Base-by-base conservation (phyloP, 768 basidiomycete species). In the Rhizopogon vinicolor region DNA sequence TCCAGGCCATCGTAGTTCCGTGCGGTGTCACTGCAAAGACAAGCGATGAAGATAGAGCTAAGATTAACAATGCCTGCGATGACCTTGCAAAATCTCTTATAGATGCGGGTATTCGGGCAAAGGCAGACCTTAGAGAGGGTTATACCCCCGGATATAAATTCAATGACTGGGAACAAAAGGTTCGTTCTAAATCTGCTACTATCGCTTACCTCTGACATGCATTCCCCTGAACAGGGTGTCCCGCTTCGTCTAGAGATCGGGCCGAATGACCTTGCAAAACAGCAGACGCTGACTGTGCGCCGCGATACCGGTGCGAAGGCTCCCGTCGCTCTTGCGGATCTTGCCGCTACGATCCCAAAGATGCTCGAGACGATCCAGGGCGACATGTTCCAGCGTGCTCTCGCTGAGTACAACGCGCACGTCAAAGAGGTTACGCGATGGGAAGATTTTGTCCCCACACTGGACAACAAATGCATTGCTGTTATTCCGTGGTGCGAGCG, bases 101-200 rank as follows among this genome's bases (percentile, higher is more conserved):
- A 70, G 84, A 84, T 63, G 78, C 78, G 7, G 93, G 84, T 44
- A 71, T 98, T 59, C 79, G 90, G 59, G 91, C 91, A 35, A 92
- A 87, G 71, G 92, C 92, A 2, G 97, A 99, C 75, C 75, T 94
- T 58, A 77, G 96, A 56, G 97, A 98, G 3, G 93, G 91, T 7
- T 97, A 98, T 72, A 98, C 96, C 31, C 97, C 97, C 8, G 97
- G 97, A 31, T 98, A 89, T 77, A 99, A 99, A 75, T 99, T 97
- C 78, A 97, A 98, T 68, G 93, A 98, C 65, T 98, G 96, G 94
- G 97, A 99, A 76, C 89, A 98, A 74, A 92, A 96, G 84, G 93
- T 90, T 58, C 45, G 73, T 57, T 54, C 12, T 42, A 29, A 4
- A 31, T 22, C 18, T 16, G 28, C 37, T 59, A 14, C 57, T 40